These are phyloP conservation scores for Russula olivacea DNA, from an alignment of 768 basidiomycete genomes.

Conservation along the genomic window DNA sequence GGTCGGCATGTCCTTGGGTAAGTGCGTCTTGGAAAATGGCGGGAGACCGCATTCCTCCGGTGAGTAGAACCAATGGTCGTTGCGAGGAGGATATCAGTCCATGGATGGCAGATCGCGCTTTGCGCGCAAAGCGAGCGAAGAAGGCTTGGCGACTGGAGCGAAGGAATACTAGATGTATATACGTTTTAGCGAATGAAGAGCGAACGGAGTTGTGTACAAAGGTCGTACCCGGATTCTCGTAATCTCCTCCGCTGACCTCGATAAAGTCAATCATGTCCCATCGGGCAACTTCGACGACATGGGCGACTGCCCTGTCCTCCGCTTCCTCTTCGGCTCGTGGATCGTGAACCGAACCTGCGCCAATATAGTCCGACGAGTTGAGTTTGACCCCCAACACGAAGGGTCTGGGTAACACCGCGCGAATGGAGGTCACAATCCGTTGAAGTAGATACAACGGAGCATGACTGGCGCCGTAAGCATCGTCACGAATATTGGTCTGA, in stretches of 20 bases:
- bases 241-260: constrained; percentile 84
- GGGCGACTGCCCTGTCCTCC: constrained; percentile 46
- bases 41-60: constrained; percentile 69
- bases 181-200: neutral
- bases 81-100: constrained; percentile 27
- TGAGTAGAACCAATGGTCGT: constrained; percentile 65
- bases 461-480: constrained; percentile 47
- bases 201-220: neutral
- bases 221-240: constrained; percentile 63
- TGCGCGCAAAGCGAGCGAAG: constrained; percentile 62
- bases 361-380: constrained; percentile 69
- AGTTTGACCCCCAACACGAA: constrained; percentile 78
- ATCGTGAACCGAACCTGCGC: constrained; percentile 28
- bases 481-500: constrained; percentile 50
- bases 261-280: constrained; percentile 76
- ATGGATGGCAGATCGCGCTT: constrained; percentile 45
- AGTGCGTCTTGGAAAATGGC: constrained; percentile 51
- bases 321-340: constrained; percentile 29
- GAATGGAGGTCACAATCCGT: constrained; percentile 51
- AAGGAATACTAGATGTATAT: constrained; percentile 28
- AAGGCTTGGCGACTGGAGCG: constrained; percentile 56
- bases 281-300: constrained; percentile 52
- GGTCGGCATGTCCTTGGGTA: constrained; percentile 51
- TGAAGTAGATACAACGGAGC: constrained; percentile 54
- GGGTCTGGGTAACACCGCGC: constrained; percentile 43